A percentile compares a stretch with the other conserved stretches of the same genome.
Conservation (phyloP, 2,329 filamentous ascomycete species). For the Alternaria rosae region DNA sequence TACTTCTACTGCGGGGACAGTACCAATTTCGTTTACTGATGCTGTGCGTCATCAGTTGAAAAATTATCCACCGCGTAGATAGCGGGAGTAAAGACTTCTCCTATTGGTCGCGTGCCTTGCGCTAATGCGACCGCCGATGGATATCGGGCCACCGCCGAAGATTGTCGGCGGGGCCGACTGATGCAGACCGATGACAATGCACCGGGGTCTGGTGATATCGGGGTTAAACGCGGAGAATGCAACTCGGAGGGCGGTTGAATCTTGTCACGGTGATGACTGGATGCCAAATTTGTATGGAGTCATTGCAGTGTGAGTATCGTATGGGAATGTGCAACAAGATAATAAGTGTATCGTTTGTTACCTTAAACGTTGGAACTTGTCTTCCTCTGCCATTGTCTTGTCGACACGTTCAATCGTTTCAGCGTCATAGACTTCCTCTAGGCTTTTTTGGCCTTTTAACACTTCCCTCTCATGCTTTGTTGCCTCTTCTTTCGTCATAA, state of each 20-base stretch:
- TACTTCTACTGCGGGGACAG: not conserved
- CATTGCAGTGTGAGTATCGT: not conserved
- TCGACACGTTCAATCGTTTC: conserved; percentile 73
- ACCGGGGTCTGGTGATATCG: conserved; percentile 1
- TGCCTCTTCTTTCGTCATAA: conserved; percentile 93
- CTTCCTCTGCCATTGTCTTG: conserved; percentile 71
- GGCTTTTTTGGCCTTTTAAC: conserved; percentile 70
- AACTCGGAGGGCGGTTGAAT: not conserved
- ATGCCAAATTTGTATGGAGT: not conserved
- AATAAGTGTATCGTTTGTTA: conserved; percentile 27
- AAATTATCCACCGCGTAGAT: not conserved
- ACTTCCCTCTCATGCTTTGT: conserved; percentile 79
- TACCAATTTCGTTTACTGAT: not conserved
- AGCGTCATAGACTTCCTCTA: conserved; percentile 76
- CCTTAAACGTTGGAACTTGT: conserved; percentile 59
- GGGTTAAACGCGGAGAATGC: not conserved
- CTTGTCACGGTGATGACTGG: not conserved
- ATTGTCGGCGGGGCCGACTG: not conserved
- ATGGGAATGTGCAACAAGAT: not conserved
- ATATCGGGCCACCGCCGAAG: not conserved
- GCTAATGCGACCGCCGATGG: conserved; percentile 6
- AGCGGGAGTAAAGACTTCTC: conserved; percentile 3
- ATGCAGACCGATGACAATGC: not conserved
- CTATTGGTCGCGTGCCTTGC: conserved; percentile 11
- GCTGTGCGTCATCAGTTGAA: conserved; percentile 12